phyloP scores from a whole-genome alignment of 2,329 filamentous ascomycete species.

The Monilinia fructicola region DNA sequence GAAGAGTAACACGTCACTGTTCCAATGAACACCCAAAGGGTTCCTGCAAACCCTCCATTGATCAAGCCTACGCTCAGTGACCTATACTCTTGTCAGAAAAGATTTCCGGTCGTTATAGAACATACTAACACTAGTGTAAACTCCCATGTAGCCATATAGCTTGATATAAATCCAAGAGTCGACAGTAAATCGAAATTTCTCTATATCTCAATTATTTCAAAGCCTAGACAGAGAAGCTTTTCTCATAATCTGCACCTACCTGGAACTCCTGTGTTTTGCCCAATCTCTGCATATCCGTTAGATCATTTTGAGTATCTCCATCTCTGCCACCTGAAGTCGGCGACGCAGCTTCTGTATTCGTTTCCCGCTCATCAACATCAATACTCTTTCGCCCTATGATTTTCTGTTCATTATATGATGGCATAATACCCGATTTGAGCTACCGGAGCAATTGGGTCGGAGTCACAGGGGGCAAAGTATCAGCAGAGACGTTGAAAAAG shows the following conservation, averaged over 20 bases:
- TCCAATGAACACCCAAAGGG: slow-evolving; percentile 45
- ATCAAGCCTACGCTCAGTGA: slow-evolving; percentile 39
- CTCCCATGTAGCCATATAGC: slow-evolving; percentile 48
- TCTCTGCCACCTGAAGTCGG: slow-evolving; percentile 8
- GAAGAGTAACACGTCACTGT: slow-evolving; percentile 39
- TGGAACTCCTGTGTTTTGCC: slow-evolving; percentile 40
- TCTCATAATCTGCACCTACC: slow-evolving; percentile 21
- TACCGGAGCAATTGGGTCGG: not conserved
- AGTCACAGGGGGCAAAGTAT: not conserved
- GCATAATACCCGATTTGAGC: slow-evolving; percentile 7
- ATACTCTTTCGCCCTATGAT: slow-evolving; percentile 4
- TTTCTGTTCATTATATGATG: not conserved
- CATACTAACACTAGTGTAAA: slow-evolving; percentile 42
- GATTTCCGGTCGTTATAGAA: not conserved
- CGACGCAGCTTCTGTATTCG: slow-evolving; percentile 23
- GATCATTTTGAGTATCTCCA: slow-evolving; percentile 39
- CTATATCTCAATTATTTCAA: slow-evolving; percentile 27
- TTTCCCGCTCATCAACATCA: slow-evolving; percentile 14
- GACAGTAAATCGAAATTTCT: slow-evolving; percentile 46
- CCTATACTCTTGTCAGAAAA: slow-evolving; percentile 1
- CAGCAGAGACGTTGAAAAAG: not conserved
- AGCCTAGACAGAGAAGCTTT: not conserved
- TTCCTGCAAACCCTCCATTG: slow-evolving; percentile 39
- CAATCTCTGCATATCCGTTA: slow-evolving; percentile 41
- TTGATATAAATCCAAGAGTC: slow-evolving; percentile 47